These are phyloP conservation scores for Fusarium praegraminearum DNA, from an alignment of 2,329 filamentous ascomycete genomes.

Conservation along the genomic window DNA sequence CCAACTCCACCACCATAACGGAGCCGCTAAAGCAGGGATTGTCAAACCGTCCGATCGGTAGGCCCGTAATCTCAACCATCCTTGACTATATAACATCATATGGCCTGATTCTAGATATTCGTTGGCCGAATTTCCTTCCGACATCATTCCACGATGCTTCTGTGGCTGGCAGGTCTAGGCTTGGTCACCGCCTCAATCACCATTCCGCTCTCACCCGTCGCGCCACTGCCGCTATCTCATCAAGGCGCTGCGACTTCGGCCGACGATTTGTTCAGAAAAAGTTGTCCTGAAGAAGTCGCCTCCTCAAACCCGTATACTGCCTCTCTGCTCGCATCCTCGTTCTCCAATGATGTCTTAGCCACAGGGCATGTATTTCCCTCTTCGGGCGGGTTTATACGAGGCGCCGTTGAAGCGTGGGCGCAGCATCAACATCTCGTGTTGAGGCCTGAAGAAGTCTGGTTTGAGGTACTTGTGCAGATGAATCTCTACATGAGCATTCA, in stretches of 20 bases:
- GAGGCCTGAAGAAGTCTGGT: constrained; percentile 67
- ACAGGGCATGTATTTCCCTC: constrained; percentile 47
- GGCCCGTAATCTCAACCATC: constrained; percentile 23
- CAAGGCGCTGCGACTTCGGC: constrained; percentile 45
- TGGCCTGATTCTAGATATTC: constrained; percentile 2
- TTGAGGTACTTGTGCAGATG: constrained; percentile 65
- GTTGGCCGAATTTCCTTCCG: constrained; percentile 4
- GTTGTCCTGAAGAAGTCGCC: constrained; percentile 52
- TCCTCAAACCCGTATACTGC: constrained; percentile 39
- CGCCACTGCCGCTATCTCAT: constrained; percentile 44
- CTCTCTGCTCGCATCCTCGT: constrained; percentile 50
- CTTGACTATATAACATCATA: background rate
- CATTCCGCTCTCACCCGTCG: constrained; percentile 45
- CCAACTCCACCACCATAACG: background rate
- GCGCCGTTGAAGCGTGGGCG: constrained; percentile 62
- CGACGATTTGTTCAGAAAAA: constrained; percentile 48
- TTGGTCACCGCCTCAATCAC: constrained; percentile 44
- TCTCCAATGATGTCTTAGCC: constrained; percentile 28
- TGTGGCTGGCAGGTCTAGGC: constrained; percentile 26
- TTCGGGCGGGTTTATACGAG: constrained; percentile 58
- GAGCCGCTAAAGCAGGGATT: constrained; percentile 12
- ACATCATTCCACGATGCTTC: constrained; percentile 13
- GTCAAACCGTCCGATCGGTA: constrained; percentile 24
- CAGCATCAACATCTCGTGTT: constrained; percentile 63
- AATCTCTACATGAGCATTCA: constrained; percentile 63